A percentile compares a stretch with the other conserved stretches of the same genome.
Conservation (phyloP, 2,329 filamentous ascomycete genomes). For the Aspergillus calidoustus region DNA sequence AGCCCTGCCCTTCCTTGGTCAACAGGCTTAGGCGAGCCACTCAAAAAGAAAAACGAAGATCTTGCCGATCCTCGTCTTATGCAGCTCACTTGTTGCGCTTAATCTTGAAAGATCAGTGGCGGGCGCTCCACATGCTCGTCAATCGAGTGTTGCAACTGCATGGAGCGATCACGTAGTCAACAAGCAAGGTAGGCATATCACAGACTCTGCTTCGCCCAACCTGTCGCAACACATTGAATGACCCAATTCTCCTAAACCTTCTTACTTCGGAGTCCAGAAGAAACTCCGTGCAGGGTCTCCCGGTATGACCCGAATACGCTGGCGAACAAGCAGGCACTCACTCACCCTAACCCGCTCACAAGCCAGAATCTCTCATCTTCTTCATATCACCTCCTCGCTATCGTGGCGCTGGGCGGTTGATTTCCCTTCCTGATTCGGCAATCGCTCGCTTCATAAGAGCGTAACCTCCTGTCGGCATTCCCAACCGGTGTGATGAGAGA, state of each 20-base stretch:
- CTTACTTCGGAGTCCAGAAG: not conserved
- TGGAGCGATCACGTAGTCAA: not conserved
- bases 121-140: not conserved
- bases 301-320: not conserved
- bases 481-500: conserved; percentile 11
- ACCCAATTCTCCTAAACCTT: not conserved
- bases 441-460: not conserved
- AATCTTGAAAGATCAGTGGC: not conserved
- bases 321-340: not conserved
- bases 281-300: not conserved
- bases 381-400: not conserved
- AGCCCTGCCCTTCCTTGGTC: not conserved
- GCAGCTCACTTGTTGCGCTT: conserved; percentile 21
- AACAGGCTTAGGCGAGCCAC: not conserved
- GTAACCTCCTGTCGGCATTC: not conserved
- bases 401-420: not conserved
- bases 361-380: not conserved
- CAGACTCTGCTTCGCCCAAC: not conserved
- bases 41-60: conserved; percentile 12
- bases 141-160: not conserved
- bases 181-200: not conserved
- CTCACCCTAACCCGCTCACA: not conserved
- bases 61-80: conserved; percentile 23
- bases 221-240: not conserved
- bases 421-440: not conserved